Evolutionary conservation across 2,329 filamentous ascomycete species (phyloP).

Genomic region (Penicillium rolfsii): DNA sequence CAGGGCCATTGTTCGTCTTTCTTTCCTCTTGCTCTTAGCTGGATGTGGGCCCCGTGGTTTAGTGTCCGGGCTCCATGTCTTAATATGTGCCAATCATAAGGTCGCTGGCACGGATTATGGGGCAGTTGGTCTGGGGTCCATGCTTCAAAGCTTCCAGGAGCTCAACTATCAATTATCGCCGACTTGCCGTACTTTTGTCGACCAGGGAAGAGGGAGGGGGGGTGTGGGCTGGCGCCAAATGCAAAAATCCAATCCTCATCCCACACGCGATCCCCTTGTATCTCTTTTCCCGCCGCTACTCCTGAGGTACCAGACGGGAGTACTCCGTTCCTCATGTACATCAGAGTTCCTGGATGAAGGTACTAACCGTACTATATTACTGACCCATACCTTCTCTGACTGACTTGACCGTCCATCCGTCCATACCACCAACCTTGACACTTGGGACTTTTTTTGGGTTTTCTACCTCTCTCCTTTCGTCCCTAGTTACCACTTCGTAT

Average conservation of each 20-base stretch:
- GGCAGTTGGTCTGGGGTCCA: neutral
- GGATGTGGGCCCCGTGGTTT: neutral
- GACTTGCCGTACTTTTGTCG: neutral
- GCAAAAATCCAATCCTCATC: conserved; percentile 1
- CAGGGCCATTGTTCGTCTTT: neutral
- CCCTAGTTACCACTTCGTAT: neutral
- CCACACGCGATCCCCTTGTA: conserved; percentile 3
- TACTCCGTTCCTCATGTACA: neutral
- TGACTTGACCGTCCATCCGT: neutral
- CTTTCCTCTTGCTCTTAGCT: neutral
- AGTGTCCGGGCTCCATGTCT: neutral
- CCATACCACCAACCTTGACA: neutral
- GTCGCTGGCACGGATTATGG: neutral
- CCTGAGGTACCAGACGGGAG: neutral
- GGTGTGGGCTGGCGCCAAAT: too few species aligned
- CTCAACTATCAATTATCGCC: neutral
- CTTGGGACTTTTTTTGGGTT: neutral
- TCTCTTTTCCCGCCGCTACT: neutral
- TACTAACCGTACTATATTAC: neutral
- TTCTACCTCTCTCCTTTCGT: neutral
- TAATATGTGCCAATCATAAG: neutral
- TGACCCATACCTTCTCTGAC: neutral
- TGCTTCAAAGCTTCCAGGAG: neutral
- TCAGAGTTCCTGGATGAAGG: neutral
- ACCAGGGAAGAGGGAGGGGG: neutral